phyloP scores from a whole-genome alignment of 805 yeast species.

The Metschnikowia lachancei region DNA sequence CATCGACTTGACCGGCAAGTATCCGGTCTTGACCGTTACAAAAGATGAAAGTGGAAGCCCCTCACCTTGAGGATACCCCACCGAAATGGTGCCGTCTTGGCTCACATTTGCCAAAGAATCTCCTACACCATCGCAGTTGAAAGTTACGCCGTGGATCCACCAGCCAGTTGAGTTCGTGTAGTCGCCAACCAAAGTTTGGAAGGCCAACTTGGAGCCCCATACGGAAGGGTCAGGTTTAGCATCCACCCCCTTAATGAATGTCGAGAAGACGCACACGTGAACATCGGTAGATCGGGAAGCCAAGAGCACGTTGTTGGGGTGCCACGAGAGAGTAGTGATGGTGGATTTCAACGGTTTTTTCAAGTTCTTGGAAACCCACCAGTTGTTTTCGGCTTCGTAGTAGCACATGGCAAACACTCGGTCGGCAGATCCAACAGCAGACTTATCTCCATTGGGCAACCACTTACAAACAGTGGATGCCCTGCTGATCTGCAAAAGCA shows the following conservation, averaged over 20 bases:
- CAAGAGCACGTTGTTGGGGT: constrained; percentile 82
- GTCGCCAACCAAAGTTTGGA: constrained; percentile 87
- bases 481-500: constrained; percentile 84
- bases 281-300: constrained; percentile 94
- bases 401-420: constrained; percentile 93
- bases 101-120: constrained; percentile 76
- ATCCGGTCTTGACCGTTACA: constrained; percentile 56
- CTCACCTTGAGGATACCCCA: constrained; percentile 76
- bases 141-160: constrained; percentile 89
- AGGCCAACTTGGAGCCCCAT: constrained; percentile 96
- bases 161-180: constrained; percentile 66
- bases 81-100: constrained; percentile 80
- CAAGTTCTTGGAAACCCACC: constrained; percentile 99
- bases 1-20: constrained; percentile 77
- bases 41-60: constrained; percentile 60
- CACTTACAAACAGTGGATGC: constrained; percentile 94
- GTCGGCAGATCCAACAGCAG: constrained; percentile 97
- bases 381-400: constrained; percentile 91
- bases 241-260: constrained; percentile 86
- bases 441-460: constrained; percentile 93
- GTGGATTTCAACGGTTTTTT: constrained; percentile 93
- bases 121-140: constrained; percentile 64
- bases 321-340: constrained; percentile 83
- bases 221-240: constrained; percentile 72
- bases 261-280: constrained; percentile 83